These are phyloP conservation scores for Lathyrus oleraceus DNA, from an alignment of 306 rosid genomes.

Conservation along the genomic window DNA sequence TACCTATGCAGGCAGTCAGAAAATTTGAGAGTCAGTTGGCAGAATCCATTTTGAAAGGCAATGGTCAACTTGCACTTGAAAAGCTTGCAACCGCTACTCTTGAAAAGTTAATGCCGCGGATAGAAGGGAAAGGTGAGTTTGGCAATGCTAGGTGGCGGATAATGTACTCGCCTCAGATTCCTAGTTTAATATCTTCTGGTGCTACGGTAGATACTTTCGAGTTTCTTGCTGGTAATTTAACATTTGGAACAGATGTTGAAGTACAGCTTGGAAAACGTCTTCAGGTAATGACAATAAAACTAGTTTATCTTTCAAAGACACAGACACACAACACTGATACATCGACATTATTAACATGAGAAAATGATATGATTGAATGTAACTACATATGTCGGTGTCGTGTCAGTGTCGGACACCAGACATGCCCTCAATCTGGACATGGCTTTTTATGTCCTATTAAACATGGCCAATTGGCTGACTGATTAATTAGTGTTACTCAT, in stretches of 20 bases:
- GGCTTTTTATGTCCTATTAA: not conserved
- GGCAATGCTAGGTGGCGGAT: slow-evolving; percentile 88
- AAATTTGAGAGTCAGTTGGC: slow-evolving; percentile 80
- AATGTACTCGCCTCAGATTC: slow-evolving; percentile 87
- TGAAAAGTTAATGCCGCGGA: slow-evolving; percentile 87
- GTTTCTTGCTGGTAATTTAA: slow-evolving; percentile 70
- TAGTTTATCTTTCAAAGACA: slow-evolving; percentile 21
- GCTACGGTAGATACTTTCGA: slow-evolving; percentile 68
- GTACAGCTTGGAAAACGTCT: slow-evolving; percentile 93
- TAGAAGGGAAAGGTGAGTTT: slow-evolving; percentile 90
- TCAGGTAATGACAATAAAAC: slow-evolving; percentile 56
- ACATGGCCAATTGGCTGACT: too few relatives aligned
- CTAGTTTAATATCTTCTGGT: slow-evolving; percentile 63
- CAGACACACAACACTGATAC: not conserved
- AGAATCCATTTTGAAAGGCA: slow-evolving; percentile 62
- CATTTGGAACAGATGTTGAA: slow-evolving; percentile 89
- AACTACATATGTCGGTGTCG: too few relatives aligned
- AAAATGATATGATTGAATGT: not conserved
- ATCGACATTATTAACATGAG: not conserved
- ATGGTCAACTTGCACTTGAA: slow-evolving; percentile 74
- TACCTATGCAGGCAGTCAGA: slow-evolving; percentile 66
- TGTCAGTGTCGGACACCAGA: not conserved
- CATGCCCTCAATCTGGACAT: not conserved
- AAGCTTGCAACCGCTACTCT: slow-evolving; percentile 89
- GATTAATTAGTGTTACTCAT: not conserved